Percentiles rank a stretch among this genome's conserved stretches.
Evolutionary conservation across 2,329 filamentous ascomycete genomes (phyloP).

Genomic region (Beauveria varroae): DNA sequence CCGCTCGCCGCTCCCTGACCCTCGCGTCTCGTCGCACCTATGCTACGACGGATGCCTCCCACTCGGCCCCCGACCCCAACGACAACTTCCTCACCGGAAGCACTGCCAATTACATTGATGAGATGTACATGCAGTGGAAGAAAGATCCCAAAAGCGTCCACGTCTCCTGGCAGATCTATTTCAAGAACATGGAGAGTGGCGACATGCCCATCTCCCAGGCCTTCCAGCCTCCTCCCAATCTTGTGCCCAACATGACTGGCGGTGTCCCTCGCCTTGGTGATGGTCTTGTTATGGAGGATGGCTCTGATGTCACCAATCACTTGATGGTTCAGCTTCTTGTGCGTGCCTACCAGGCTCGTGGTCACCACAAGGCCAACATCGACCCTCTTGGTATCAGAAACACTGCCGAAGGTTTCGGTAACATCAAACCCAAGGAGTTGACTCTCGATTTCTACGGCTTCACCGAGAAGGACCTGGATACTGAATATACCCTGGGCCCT

Average conservation of each 20-base stretch:
- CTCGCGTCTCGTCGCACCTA: constrained; percentile 43
- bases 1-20: constrained; percentile 42
- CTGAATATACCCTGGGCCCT: constrained; percentile 84
- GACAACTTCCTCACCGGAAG: constrained; percentile 96
- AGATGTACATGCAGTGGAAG: constrained; percentile 99
- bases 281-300: constrained; percentile 58
- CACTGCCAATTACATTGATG: constrained; percentile 97
- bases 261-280: constrained; percentile 68
- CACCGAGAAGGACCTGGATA: constrained; percentile 85
- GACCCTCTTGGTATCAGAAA: constrained; percentile 92
- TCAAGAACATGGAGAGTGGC: constrained; percentile 97
- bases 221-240: constrained; percentile 89
- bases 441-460: constrained; percentile 92
- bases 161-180: constrained; percentile 98
- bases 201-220: constrained; percentile 97
- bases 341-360: constrained; percentile 93
- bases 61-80: constrained; percentile 64
- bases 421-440: constrained; percentile 84
- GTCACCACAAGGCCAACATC: constrained; percentile 97
- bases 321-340: constrained; percentile 96
- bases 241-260: constrained; percentile 75
- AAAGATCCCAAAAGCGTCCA: constrained; percentile 88
- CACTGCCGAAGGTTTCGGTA: constrained; percentile 66
- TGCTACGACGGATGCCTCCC: constrained; percentile 42
- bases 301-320: constrained; percentile 86